Conservation (phyloP, 1,284 basidiomycete genomes). For the Boletus semigastroideus region DNA sequence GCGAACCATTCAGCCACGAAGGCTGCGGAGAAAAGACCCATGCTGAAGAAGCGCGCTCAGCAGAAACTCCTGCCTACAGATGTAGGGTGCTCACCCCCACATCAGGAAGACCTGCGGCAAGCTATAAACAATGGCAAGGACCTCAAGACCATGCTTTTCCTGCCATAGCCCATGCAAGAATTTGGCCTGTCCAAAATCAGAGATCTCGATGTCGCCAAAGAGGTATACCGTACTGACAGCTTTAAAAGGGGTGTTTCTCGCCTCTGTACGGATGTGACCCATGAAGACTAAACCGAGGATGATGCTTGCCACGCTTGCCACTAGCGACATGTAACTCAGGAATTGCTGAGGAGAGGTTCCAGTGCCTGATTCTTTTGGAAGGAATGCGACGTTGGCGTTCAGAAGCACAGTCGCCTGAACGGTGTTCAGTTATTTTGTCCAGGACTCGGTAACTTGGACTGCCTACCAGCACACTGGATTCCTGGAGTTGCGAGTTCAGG, state of each 20-base stretch:
- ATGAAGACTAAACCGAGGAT: conserved; percentile 42
- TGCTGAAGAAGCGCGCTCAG: conserved; percentile 20
- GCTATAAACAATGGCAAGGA: conserved; percentile 38
- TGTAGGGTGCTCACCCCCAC: conserved; percentile 37
- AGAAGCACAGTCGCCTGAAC: conserved; percentile 41
- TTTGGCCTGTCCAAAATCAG: conserved; percentile 21
- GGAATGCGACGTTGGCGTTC: conserved; percentile 42
- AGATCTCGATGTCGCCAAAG: background rate
- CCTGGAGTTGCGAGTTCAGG: conserved; percentile 34
- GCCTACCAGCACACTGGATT: conserved; percentile 36
- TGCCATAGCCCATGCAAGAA: conserved; percentile 30
- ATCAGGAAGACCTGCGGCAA: conserved; percentile 39
- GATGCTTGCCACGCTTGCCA: conserved; percentile 41
- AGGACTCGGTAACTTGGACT: background rate
- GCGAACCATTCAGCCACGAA: conserved; percentile 29
- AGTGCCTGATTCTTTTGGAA: conserved; percentile 33
- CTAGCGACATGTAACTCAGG: conserved; percentile 41
- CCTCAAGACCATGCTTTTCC: conserved; percentile 34
- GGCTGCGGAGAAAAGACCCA: conserved; percentile 32
- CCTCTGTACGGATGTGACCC: conserved; percentile 35
- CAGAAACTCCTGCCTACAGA: background rate
- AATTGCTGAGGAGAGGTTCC: conserved; percentile 31
- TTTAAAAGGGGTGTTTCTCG: conserved; percentile 25
- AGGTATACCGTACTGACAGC: conserved; percentile 24
- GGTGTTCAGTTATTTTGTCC: background rate